Evolutionary conservation across 1,284 basidiomycete species (phyloP), one percentile per base, ranked within the genome.

Genomic region (Cystobasidiaceae sp.): DNA sequence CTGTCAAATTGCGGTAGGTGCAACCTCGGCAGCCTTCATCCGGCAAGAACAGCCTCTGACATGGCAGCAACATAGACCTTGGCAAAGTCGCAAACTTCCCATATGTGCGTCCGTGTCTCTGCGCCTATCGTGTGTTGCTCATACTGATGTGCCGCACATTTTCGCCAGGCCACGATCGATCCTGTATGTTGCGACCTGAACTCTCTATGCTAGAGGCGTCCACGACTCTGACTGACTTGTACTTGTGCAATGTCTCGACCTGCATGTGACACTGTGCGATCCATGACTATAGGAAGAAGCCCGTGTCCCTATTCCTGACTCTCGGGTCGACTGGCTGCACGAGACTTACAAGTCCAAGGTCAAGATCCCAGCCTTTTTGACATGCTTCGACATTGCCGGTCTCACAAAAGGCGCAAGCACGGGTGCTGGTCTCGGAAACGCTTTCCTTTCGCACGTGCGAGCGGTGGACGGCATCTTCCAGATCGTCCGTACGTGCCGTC

Each of bases 391-490:
- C 80, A 99, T 99, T 75, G 96, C 96, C 71, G 96, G 96, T 79
- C 82, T 99, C 57, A 97, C 94, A 41, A 72, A 91, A 83, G 91
- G 96, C 72, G 96, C 96, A 1, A 46, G 41, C 13, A 97, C 94
- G 39, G 96, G 96, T 75, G 96, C 91, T 60, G 96, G 96, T 78
- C 86, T 99, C 51, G 96, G 96, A 50, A 99, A 99, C 77, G 87
- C 92, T 45, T 99, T 99, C 83, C 81, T 99, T 79, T 93, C 91
- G 33, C 92, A 98, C 78, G 94, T 99, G 54, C 88, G 96, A 67
- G 89, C 94, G 25, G 96, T 98, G 69, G 96, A 99, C 77, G 96
- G 96, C 75, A 99, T 99, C 77, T 98, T 98, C 83, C 96, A 98
- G 78, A 87, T 97, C 69, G 87, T 98, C 63, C 90, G 96, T 72